Percentiles rank a stretch among this genome's conserved stretches.
Conservation (phyloP, 768 basidiomycete genomes). For the Xerocomus brunneocitrinus region DNA sequence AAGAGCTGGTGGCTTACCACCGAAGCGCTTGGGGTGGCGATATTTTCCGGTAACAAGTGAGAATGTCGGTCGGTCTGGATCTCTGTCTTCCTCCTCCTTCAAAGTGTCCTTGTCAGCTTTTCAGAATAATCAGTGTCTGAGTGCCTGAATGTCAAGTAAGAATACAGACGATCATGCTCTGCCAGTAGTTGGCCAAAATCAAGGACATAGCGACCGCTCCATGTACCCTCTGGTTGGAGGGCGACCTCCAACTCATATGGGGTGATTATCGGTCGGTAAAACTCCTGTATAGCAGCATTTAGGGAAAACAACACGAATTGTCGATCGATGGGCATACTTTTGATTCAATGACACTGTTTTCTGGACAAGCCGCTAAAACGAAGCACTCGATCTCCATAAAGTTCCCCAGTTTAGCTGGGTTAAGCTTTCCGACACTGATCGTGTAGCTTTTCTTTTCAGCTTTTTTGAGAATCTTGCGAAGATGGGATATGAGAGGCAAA, state of each 20-base stretch:
- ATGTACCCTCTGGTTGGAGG: conserved; percentile 61
- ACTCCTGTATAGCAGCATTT: conserved; percentile 55
- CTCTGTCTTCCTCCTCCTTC: conserved; percentile 39
- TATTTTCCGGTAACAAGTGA: conserved; percentile 86
- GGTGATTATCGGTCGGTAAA: conserved; percentile 85
- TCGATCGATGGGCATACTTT: conserved; percentile 39
- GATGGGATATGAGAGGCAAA: conserved; percentile 74
- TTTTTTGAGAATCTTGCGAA: conserved; percentile 63
- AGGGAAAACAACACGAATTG: neutral
- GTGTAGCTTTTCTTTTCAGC: conserved; percentile 90
- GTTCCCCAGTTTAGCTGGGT: conserved; percentile 91
- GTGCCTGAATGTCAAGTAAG: neutral
- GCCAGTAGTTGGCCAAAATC: conserved; percentile 64
- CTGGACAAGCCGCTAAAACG: conserved; percentile 90
- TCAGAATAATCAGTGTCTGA: neutral
- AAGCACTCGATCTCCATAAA: conserved; percentile 97
- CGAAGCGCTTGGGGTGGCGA: conserved; percentile 69
- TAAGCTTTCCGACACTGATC: conserved; percentile 90
- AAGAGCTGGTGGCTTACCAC: conserved; percentile 26
- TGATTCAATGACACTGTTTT: conserved; percentile 79
- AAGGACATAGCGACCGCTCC: conserved; percentile 76
- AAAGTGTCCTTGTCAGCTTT: conserved; percentile 4
- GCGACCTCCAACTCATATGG: conserved; percentile 89
- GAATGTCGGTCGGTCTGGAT: conserved; percentile 73
- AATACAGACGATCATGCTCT: conserved; percentile 24